Evolutionary conservation across 306 rosid species (phyloP).

Genomic region (Citrullus amarus): DNA sequence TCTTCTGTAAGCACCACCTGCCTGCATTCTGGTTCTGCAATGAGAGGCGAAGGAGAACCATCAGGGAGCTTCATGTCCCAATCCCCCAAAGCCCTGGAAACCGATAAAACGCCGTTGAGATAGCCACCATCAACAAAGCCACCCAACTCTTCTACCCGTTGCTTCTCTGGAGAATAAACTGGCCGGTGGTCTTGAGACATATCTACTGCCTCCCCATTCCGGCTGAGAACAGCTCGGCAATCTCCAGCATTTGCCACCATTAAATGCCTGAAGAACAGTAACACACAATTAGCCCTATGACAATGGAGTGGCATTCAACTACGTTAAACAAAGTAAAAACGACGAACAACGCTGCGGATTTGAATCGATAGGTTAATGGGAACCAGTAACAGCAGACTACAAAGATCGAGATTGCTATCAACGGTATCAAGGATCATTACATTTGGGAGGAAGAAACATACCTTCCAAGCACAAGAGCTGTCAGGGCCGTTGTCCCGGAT

Average conservation of each 20-base stretch:
- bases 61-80: slow-evolving; percentile 92
- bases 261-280: slow-evolving; percentile 43
- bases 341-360: not conserved
- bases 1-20: slow-evolving; percentile 62
- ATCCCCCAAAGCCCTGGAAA: slow-evolving; percentile 84
- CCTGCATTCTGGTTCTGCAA: slow-evolving; percentile 81
- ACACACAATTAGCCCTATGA: not conserved
- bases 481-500: slow-evolving; percentile 82
- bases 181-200: slow-evolving; percentile 97
- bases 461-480: slow-evolving; percentile 89
- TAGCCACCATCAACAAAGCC: slow-evolving; percentile 75
- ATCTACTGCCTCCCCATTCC: slow-evolving; percentile 83
- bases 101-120: slow-evolving; percentile 80
- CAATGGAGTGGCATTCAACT: not conserved
- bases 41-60: slow-evolving; percentile 72
- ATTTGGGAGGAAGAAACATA: slow-evolving; percentile 9
- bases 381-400: not conserved
- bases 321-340: not conserved
- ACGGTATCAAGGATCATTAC: not conserved
- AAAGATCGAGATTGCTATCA: not conserved
- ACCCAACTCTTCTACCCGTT: slow-evolving; percentile 70
- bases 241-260: slow-evolving; percentile 97
- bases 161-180: slow-evolving; percentile 48
- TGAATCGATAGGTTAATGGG: not conserved
- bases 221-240: slow-evolving; percentile 91